Conservation (phyloP, 2,329 filamentous ascomycete genomes). For the Hortaea werneckii region DNA sequence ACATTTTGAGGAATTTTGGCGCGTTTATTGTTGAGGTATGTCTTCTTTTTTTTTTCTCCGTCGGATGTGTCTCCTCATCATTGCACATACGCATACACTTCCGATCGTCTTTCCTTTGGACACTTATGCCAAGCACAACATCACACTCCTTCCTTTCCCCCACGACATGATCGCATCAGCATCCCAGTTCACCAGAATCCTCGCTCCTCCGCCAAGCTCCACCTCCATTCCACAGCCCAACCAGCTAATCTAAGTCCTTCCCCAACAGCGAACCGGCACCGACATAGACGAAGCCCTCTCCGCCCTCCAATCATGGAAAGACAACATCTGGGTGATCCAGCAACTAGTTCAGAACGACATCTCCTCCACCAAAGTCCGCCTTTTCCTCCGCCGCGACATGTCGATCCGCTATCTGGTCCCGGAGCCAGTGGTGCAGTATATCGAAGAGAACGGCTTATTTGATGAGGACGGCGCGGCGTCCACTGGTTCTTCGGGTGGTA, state of each 20-base stretch:
- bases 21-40: slow-evolving; percentile 59
- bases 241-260: too few relatives aligned
- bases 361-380: slow-evolving; percentile 69
- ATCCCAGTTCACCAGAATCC: too few relatives aligned
- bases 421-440: slow-evolving; percentile 55
- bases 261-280: slow-evolving; percentile 63
- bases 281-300: slow-evolving; percentile 80
- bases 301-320: slow-evolving; percentile 69
- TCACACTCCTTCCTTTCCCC: too few relatives aligned
- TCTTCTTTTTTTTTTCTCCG: background rate
- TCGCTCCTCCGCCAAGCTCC: too few relatives aligned
- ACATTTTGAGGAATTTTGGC: slow-evolving; percentile 75
- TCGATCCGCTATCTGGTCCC: slow-evolving; percentile 71
- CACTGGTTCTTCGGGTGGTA: background rate
- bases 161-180: too few relatives aligned
- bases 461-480: slow-evolving; percentile 25
- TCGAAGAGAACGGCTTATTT: slow-evolving; percentile 28
- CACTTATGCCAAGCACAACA: too few relatives aligned
- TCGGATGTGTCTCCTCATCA: slow-evolving; percentile 20
- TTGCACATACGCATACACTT: too few relatives aligned
- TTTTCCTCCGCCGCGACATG: slow-evolving; percentile 71
- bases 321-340: slow-evolving; percentile 80
- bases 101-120: too few relatives aligned
- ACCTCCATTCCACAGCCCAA: too few relatives aligned
- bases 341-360: slow-evolving; percentile 83